Evolutionary conservation across 352 stramenopile species (phyloP), one percentile per base, ranked within the genome.

Genomic region (Thalassiosira ordinaria): DNA sequence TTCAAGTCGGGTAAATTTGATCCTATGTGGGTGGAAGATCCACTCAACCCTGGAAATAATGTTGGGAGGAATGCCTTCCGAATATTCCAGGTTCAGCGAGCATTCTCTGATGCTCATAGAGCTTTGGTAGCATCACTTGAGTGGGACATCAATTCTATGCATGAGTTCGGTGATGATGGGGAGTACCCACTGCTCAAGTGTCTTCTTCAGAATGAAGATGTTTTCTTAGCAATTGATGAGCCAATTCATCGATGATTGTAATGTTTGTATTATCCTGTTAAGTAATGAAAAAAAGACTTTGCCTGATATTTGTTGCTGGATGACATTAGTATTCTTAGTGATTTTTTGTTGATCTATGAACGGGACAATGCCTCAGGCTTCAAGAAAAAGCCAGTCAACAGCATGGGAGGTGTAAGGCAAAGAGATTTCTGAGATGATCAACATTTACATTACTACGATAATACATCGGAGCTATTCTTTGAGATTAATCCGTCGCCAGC

Each of bases 61-160:
- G 96, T 98, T 26, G 96, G 96, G 14, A 88, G 96, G 55, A 98
- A 98, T 80, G 96, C 96, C 51, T 98, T 98, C 79, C 93, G 96
- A 49, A 98, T 98, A 68, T 89, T 92, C 74, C 80, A 87, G 69
- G 75, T 87, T 63, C 69, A 91, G 57, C 73, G 89, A 37, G 89
- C 89, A 47, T 94, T 94, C 74, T 91, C 85, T 11, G 87, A 94
- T 77, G 87, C 89, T 27, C 89, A 94, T 65, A 52, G 89, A 63
- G 86, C 85, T 6, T 78, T 94, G 29, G 75, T 92, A n/a, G 89
- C 89, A 18, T 84, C 81, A 44, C 65, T 94, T 14, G 89, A 94
- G 53, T 94, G 89, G 87, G 89, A 92, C 31, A 89, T 90, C 11
- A 80, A 90, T 35, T 90, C 84, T 18, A 75, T 70, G 8, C 57